Conservation (phyloP, 345 rosid species). For the Salix udensis region DNA sequence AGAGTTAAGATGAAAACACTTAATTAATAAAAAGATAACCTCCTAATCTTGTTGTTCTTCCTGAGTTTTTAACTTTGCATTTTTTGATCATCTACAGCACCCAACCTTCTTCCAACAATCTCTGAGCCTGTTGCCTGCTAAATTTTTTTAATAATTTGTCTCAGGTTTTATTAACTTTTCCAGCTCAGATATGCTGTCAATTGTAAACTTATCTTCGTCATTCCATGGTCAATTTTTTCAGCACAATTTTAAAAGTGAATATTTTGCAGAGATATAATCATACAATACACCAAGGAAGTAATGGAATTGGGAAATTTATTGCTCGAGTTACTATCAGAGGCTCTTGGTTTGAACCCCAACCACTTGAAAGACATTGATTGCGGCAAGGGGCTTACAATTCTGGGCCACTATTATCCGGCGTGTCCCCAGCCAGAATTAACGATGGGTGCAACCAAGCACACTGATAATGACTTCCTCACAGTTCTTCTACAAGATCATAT, state of each 20-base stretch:
- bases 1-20: too few relatives aligned
- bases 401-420: slow-evolving; percentile 39
- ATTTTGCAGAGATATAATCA: slow-evolving; percentile 27
- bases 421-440: slow-evolving; percentile 43
- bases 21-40: too few relatives aligned
- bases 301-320: slow-evolving; percentile 6
- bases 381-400: slow-evolving; percentile 14
- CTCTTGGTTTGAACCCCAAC: slow-evolving; percentile 27
- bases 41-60: too few relatives aligned
- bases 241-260: slow-evolving; percentile 3
- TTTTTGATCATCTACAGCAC: too few relatives aligned
- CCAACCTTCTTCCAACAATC: too few relatives aligned
- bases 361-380: slow-evolving; percentile 26
- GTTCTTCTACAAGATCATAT: slow-evolving; percentile 35
- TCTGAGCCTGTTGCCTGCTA: neutral
- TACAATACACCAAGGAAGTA: slow-evolving; percentile 21
- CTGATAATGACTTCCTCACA: slow-evolving; percentile 27
- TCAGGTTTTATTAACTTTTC: slow-evolving; percentile 6
- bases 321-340: slow-evolving; percentile 34
- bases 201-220: slow-evolving; percentile 10
- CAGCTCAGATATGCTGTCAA: slow-evolving; percentile 30
- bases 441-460: slow-evolving; percentile 28
- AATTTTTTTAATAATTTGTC: neutral
- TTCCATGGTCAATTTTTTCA: too few relatives aligned
- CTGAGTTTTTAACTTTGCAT: too few relatives aligned